Percentiles rank a stretch among this genome's conserved stretches.
These are phyloP conservation scores for Aspergillus sclerotialis DNA, from an alignment of 2,329 filamentous ascomycete genomes.

Conservation along the genomic window DNA sequence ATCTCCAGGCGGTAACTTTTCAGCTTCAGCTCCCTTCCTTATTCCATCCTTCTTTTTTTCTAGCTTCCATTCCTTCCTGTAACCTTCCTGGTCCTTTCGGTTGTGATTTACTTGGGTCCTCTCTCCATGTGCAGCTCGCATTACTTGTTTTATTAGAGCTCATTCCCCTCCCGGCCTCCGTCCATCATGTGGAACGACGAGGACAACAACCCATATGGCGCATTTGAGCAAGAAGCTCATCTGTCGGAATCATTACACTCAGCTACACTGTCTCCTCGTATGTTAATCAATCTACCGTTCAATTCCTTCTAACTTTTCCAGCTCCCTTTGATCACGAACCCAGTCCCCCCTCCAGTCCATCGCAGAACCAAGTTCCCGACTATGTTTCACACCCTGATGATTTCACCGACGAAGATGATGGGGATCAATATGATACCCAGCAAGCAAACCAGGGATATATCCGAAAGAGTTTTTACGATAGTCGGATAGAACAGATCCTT, in stretches of 20 bases:
- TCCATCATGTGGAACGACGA: slow-evolving; percentile 94
- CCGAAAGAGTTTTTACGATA: slow-evolving; percentile 79
- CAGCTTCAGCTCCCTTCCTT: not conserved
- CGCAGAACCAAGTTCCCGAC: slow-evolving; percentile 59
- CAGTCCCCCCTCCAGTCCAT: slow-evolving; percentile 64
- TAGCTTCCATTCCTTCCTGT: not conserved
- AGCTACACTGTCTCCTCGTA: slow-evolving; percentile 41
- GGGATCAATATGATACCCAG: slow-evolving; percentile 41
- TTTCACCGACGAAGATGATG: slow-evolving; percentile 54
- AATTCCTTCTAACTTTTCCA: slow-evolving; percentile 11
- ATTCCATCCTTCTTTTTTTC: not conserved
- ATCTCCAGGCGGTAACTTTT: slow-evolving; percentile 3
- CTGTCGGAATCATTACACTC: slow-evolving; percentile 63
- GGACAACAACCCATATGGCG: slow-evolving; percentile 96
- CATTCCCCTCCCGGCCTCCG: slow-evolving; percentile 8
- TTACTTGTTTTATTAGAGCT: not conserved
- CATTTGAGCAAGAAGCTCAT: slow-evolving; percentile 81
- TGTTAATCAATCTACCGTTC: slow-evolving; percentile 21
- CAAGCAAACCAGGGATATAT: slow-evolving; percentile 46
- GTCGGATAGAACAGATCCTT: slow-evolving; percentile 92
- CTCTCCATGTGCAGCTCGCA: not conserved
- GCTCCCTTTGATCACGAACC: slow-evolving; percentile 54
- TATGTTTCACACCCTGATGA: slow-evolving; percentile 47
- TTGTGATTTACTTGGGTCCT: not conserved
- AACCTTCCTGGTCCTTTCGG: not conserved